phyloP scores from a whole-genome alignment of 768 basidiomycete genomes.

The Favolaschia claudopus region DNA sequence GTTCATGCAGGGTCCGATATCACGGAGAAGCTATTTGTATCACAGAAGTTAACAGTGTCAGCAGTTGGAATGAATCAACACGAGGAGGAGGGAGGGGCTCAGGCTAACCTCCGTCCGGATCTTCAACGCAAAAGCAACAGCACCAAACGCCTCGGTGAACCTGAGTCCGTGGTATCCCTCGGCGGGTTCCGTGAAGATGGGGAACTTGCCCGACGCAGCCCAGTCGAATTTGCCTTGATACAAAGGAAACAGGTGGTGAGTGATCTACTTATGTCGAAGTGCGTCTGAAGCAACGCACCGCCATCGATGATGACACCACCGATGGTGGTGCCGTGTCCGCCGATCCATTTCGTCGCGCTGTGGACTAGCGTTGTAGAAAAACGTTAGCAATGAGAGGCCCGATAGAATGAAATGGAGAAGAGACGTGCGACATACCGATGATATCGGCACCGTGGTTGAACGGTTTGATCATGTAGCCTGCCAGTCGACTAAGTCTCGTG shows the following conservation, averaged over 20 bases:
- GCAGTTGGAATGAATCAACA: conserved; percentile 8
- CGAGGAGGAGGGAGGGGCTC: background rate
- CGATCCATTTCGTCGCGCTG: conserved; percentile 88
- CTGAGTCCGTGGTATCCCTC: conserved; percentile 80
- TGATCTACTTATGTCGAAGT: conserved; percentile 16
- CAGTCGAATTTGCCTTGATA: conserved; percentile 73
- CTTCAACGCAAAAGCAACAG: conserved; percentile 69
- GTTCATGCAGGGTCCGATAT: conserved; percentile 70
- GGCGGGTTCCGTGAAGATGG: conserved; percentile 74
- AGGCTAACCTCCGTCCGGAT: conserved; percentile 56
- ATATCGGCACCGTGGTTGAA: conserved; percentile 83
- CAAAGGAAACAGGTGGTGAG: background rate
- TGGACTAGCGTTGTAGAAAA: conserved; percentile 61
- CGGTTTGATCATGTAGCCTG: conserved; percentile 71
- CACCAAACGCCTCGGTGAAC: conserved; percentile 72
- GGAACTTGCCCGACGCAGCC: conserved; percentile 72
- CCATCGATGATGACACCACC: conserved; percentile 77
- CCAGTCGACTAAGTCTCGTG: too few species aligned
- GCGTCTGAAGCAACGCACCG: conserved; percentile 47
- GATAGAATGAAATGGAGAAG: background rate
- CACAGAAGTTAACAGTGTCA: background rate
- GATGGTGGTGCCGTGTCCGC: conserved; percentile 82
- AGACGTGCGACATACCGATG: conserved; percentile 49
- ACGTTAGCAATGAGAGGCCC: background rate
- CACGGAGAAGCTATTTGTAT: conserved; percentile 60